A percentile compares a stretch with the other conserved stretches of the same genome.
phyloP scores from a whole-genome alignment of 345 rosid genomes.

The Citrus medica region DNA sequence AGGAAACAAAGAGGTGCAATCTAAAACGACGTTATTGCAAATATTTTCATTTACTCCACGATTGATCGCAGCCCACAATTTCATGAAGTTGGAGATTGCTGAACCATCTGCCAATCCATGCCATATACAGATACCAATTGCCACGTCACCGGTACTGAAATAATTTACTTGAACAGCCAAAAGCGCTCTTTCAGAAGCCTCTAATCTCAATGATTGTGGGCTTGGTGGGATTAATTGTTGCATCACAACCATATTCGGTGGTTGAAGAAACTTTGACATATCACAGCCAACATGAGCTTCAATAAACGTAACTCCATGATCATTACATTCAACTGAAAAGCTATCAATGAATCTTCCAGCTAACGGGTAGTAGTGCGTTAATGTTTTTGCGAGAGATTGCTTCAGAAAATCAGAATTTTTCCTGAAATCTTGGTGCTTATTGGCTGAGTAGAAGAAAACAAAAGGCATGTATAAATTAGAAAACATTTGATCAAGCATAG shows the following conservation, averaged over 20 bases:
- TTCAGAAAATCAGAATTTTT: slow-evolving; percentile 1
- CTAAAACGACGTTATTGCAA: not conserved
- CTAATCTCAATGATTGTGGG: not conserved
- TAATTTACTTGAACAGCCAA: slow-evolving; percentile 21
- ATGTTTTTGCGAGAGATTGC: slow-evolving; percentile 15
- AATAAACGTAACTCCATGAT: slow-evolving; percentile 13
- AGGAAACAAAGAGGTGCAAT: slow-evolving; percentile 18
- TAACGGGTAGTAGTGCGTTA: slow-evolving; percentile 22
- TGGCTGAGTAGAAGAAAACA: slow-evolving; percentile 18
- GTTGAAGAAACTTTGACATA: not conserved
- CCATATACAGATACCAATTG: slow-evolving; percentile 16
- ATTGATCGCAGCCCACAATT: slow-evolving; percentile 17
- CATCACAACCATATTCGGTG: not conserved
- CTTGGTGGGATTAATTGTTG: slow-evolving; percentile 17
- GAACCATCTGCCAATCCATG: slow-evolving; percentile 28
- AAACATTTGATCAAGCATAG: slow-evolving; percentile 24
- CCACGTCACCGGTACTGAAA: slow-evolving; percentile 25
- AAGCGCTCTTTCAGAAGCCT: not conserved
- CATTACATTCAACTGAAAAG: slow-evolving; percentile 23
- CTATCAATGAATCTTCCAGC: slow-evolving; percentile 18
- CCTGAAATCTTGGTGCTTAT: not conserved
- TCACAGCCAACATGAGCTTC: slow-evolving; percentile 4
- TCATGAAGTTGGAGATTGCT: slow-evolving; percentile 8
- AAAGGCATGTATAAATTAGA: slow-evolving; percentile 15
- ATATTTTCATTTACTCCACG: not conserved